phyloP scores from a whole-genome alignment of 768 basidiomycete genomes.

The Suillus paluster region DNA sequence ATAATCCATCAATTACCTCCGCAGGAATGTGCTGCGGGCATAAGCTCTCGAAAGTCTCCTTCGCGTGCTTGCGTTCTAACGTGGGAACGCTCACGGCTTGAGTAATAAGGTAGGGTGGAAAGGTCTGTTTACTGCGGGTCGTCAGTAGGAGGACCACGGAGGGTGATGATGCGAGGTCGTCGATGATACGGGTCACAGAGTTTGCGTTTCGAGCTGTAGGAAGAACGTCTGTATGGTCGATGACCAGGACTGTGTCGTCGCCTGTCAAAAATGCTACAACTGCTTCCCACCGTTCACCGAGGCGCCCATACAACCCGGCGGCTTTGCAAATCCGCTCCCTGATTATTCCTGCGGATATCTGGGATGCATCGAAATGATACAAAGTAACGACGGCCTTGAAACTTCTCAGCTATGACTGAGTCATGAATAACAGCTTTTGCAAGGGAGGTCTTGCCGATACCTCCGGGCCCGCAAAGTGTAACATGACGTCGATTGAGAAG shows the following conservation, averaged over 20 bases:
- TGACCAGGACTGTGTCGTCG: slow-evolving; percentile 1
- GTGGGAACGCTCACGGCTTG: not conserved
- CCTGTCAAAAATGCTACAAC: not conserved
- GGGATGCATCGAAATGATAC: not conserved
- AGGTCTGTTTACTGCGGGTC: not conserved
- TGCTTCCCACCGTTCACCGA: not conserved
- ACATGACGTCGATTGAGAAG: slow-evolving; percentile 7
- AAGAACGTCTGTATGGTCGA: slow-evolving; percentile 7
- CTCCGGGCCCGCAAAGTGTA: slow-evolving; percentile 2
- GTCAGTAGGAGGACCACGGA: slow-evolving; percentile 7
- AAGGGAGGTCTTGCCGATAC: slow-evolving; percentile 7
- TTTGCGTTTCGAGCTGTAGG: not conserved
- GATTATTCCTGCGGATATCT: not conserved
- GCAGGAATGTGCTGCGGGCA: not conserved
- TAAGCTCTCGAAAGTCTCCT: not conserved
- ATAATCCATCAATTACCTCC: not conserved
- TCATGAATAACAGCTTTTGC: slow-evolving; percentile 9
- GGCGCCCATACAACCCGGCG: not conserved
- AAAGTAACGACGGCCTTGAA: slow-evolving; percentile 4
- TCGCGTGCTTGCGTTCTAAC: not conserved
- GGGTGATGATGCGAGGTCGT: slow-evolving; percentile 5
- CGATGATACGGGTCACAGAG: not conserved
- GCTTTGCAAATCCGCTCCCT: not conserved
- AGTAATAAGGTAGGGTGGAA: not conserved
- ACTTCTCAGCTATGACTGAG: not conserved